Conservation (phyloP, 148 eudicot species). For the Silene uniflora region DNA sequence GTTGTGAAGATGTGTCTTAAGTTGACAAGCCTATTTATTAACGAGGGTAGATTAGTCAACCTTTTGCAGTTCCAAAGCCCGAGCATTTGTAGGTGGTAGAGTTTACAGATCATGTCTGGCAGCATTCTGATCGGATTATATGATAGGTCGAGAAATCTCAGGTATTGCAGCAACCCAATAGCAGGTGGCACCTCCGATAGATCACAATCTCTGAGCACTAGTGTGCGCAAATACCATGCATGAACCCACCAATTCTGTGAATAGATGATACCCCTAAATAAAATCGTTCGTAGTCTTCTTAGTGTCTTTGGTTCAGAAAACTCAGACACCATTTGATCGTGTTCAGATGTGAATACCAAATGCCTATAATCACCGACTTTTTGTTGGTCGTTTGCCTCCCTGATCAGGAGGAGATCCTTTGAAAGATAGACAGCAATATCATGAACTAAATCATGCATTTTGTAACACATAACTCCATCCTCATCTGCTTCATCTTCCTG, state of each 20-base stretch:
- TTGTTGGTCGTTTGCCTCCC: too few species aligned
- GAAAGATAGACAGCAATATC: too few species aligned
- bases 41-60: neutral
- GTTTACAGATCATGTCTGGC: conserved; percentile 10
- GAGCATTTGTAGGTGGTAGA: conserved; percentile 16
- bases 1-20: conserved; percentile 13
- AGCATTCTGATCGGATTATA: neutral
- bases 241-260: too few species aligned
- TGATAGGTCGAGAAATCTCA: conserved; percentile 16
- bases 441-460: too few species aligned
- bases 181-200: neutral
- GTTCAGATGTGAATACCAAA: too few species aligned
- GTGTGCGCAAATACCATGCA: conserved; percentile 1
- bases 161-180: conserved; percentile 1
- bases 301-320: too few species aligned
- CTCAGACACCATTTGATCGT: too few species aligned
- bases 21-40: conserved; percentile 8
- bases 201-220: neutral
- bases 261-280: too few species aligned
- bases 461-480: neutral
- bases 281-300: too few species aligned
- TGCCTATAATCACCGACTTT: too few species aligned
- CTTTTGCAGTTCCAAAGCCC: neutral
- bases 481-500: neutral
- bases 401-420: too few species aligned